phyloP scores from a whole-genome alignment of 352 stramenopile species.

The Phytopythium delawarense region DNA sequence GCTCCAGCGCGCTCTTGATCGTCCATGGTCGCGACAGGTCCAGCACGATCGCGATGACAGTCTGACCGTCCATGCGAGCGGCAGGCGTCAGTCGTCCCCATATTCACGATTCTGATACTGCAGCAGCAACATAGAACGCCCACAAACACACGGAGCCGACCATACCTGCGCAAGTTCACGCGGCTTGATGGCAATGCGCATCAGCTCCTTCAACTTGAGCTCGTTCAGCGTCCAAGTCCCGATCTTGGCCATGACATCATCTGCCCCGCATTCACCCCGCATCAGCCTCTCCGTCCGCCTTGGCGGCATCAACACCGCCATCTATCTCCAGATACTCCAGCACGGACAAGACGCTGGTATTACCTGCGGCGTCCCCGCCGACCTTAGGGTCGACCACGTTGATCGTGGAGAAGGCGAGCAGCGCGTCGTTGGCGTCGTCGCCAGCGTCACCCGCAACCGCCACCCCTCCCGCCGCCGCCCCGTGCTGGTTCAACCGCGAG shows the following conservation, averaged over 20 bases:
- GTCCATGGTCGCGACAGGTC: conserved; percentile 77
- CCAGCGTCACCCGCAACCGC: conserved; percentile 14
- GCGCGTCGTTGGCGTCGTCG: conserved; percentile 29
- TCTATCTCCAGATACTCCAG: neutral
- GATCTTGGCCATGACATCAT: conserved; percentile 76
- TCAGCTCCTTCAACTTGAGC: conserved; percentile 57
- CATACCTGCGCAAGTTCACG: conserved; percentile 42
- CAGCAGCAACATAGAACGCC: neutral
- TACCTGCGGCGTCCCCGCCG: conserved; percentile 37
- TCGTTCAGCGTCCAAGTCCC: conserved; percentile 78
- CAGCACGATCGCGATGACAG: conserved; percentile 57
- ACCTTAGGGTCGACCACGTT: conserved; percentile 62
- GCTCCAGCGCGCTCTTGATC: conserved; percentile 76
- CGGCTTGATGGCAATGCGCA: conserved; percentile 61
- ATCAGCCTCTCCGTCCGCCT: neutral
- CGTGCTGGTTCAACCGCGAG: conserved; percentile 43
- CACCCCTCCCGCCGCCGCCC: neutral
- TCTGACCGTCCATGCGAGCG: conserved; percentile 23
- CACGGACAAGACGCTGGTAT: too few relatives aligned
- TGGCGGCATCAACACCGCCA: neutral
- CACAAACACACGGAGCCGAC: neutral
- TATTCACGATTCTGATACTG: neutral
- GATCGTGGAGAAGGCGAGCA: conserved; percentile 61
- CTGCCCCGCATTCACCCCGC: conserved; percentile 11
- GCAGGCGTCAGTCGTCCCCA: neutral